These are phyloP conservation scores for Cadophora luteo-olivacea DNA, from an alignment of 2,329 filamentous ascomycete genomes.

Conservation along the genomic window DNA sequence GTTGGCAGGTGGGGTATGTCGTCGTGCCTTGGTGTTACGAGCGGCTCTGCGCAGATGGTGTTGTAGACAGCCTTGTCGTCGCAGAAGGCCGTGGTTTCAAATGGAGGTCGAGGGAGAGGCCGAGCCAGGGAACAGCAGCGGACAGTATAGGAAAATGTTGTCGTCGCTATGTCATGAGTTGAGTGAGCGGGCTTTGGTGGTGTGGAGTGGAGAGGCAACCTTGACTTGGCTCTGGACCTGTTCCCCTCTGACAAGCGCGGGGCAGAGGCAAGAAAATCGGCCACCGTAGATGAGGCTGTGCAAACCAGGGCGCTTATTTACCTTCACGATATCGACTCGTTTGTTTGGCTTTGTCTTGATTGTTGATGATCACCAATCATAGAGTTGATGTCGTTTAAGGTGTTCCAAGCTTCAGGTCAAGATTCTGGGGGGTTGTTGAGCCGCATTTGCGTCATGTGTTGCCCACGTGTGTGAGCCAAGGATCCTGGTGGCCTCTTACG, in stretches of 20 bases:
- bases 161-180: slow-evolving; percentile 26
- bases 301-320: slow-evolving; percentile 22
- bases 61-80: background rate
- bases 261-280: slow-evolving; percentile 21
- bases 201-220: slow-evolving; percentile 23
- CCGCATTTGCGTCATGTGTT: background rate
- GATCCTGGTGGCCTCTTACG: too few species aligned
- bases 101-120: background rate
- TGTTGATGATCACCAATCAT: slow-evolving; percentile 7
- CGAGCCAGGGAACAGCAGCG: background rate
- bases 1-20: slow-evolving; percentile 14
- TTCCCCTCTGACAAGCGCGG: slow-evolving; percentile 26
- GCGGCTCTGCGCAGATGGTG: background rate
- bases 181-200: slow-evolving; percentile 10
- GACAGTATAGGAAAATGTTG: background rate
- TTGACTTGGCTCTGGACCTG: background rate
- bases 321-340: background rate
- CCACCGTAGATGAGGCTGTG: slow-evolving; percentile 33
- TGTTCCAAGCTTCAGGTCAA: background rate
- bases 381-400: slow-evolving; percentile 1
- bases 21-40: background rate
- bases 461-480: background rate
- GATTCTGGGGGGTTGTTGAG: background rate
- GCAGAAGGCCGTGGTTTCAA: background rate
- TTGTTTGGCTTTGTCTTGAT: slow-evolving; percentile 5